Conservation (phyloP, 2,329 filamentous ascomycete genomes). For the Penicillium sp. region DNA sequence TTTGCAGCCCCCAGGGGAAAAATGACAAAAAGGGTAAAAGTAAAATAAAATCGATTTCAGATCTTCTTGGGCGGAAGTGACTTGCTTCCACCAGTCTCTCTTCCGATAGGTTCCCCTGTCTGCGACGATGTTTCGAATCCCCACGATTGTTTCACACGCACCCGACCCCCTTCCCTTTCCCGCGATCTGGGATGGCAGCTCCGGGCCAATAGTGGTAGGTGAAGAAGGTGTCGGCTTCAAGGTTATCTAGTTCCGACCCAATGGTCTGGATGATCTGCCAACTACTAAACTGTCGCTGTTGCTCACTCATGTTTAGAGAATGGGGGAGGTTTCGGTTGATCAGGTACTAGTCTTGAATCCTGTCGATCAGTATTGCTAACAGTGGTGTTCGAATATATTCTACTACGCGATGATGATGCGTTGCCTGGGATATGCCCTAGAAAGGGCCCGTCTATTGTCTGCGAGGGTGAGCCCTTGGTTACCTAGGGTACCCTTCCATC, state of each 20-base stretch:
- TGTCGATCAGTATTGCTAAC: not conserved
- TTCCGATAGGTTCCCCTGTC: conserved; percentile 1
- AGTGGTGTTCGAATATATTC: not conserved
- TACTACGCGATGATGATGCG: not conserved
- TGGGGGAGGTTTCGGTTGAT: not conserved
- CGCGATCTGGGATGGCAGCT: not conserved
- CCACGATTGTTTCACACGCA: not conserved
- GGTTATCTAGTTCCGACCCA: not conserved
- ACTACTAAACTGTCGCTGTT: not conserved
- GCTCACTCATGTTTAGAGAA: not conserved
- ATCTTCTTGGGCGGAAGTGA: not conserved
- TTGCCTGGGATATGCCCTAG: not conserved
- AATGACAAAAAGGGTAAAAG: not conserved
- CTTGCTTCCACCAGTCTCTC: not conserved
- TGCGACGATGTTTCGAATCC: conserved; percentile 6
- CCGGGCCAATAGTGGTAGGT: not conserved
- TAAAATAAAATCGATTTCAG: not conserved
- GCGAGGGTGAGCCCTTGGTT: conserved; percentile 11
- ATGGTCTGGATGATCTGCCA: not conserved
- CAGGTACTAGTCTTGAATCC: not conserved
- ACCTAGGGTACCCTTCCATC: not conserved
- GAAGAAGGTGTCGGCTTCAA: not conserved
- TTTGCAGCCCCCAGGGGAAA: conserved; percentile 13
- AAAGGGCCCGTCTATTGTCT: not conserved
- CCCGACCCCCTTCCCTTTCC: not conserved